Conservation (phyloP, 352 stramenopile species). For the Paralagenidium karlingii region DNA sequence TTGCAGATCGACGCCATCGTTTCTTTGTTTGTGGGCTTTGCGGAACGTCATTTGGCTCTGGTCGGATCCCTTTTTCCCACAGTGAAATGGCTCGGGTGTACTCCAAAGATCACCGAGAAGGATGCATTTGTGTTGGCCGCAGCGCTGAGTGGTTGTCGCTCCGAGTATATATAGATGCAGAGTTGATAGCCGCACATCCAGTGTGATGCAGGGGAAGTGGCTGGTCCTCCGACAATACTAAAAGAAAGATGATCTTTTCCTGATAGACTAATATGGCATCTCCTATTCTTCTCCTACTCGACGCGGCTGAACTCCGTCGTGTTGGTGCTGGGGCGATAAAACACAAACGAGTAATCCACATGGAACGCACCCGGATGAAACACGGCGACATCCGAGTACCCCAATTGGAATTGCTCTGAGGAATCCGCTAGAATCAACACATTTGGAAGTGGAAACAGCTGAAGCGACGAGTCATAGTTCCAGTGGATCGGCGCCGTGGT, state of each 20-base stretch:
- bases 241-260: background rate
- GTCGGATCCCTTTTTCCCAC: no score
- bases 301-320: slow-evolving; percentile 77
- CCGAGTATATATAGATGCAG: background rate
- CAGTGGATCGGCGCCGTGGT: slow-evolving; percentile 88
- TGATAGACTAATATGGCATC: background rate
- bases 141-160: slow-evolving; percentile 1
- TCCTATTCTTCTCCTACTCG: slow-evolving; percentile 15
- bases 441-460: slow-evolving; percentile 88
- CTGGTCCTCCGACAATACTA: background rate
- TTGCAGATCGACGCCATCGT: no score
- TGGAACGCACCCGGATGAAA: slow-evolving; percentile 77
- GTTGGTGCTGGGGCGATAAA: slow-evolving; percentile 75
- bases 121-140: no score
- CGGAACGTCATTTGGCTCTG: no score
- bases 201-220: background rate
- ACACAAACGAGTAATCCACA: slow-evolving; percentile 76
- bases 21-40: no score
- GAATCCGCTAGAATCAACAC: slow-evolving; percentile 77
- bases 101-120: no score
- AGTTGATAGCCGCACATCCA: background rate
- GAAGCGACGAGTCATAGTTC: slow-evolving; percentile 86
- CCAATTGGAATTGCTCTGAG: slow-evolving; percentile 71
- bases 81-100: no score
- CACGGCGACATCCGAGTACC: slow-evolving; percentile 66